phyloP scores from a whole-genome alignment of 805 yeast genomes.

The Saturnispora mendoncae region DNA sequence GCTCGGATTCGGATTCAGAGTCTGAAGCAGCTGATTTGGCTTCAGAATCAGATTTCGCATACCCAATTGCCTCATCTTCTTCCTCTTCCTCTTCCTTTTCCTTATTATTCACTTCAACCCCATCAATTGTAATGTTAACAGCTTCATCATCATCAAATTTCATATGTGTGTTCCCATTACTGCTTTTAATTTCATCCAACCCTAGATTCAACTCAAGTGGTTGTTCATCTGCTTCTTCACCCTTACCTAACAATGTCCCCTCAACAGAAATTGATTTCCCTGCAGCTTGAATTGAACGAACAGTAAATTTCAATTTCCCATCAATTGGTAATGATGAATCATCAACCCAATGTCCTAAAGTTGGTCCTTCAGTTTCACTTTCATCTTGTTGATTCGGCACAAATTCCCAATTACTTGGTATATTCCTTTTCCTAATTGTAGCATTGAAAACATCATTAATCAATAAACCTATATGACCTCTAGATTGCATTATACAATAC shows the following conservation, averaged over 20 bases:
- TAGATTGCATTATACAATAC: slow-evolving; percentile 82
- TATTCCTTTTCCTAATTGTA: slow-evolving; percentile 71
- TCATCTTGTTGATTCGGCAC: slow-evolving; percentile 72
- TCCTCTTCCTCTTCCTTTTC: slow-evolving; percentile 18
- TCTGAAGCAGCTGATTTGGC: neutral
- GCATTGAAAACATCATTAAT: slow-evolving; percentile 94
- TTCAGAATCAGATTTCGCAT: slow-evolving; percentile 3
- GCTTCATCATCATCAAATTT: slow-evolving; percentile 30
- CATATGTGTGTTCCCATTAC: slow-evolving; percentile 27
- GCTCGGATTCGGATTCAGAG: neutral
- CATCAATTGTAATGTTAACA: slow-evolving; percentile 5
- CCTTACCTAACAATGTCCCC: slow-evolving; percentile 65
- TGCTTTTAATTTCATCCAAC: slow-evolving; percentile 6
- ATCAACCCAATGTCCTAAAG: slow-evolving; percentile 82
- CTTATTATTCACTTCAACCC: neutral
- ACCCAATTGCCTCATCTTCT: slow-evolving; percentile 14
- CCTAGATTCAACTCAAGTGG: slow-evolving; percentile 36
- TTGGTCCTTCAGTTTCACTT: slow-evolving; percentile 20
- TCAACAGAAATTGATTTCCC: slow-evolving; percentile 81
- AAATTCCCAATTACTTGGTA: slow-evolving; percentile 84
- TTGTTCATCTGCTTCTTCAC: slow-evolving; percentile 32
- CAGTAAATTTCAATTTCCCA: slow-evolving; percentile 71
- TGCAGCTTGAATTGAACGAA: slow-evolving; percentile 62
- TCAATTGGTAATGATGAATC: slow-evolving; percentile 64
- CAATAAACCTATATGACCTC: slow-evolving; percentile 86